These are phyloP conservation scores for Sordariomycetes sp. DNA, from an alignment of 2,329 filamentous ascomycete species.

Conservation along the genomic window DNA sequence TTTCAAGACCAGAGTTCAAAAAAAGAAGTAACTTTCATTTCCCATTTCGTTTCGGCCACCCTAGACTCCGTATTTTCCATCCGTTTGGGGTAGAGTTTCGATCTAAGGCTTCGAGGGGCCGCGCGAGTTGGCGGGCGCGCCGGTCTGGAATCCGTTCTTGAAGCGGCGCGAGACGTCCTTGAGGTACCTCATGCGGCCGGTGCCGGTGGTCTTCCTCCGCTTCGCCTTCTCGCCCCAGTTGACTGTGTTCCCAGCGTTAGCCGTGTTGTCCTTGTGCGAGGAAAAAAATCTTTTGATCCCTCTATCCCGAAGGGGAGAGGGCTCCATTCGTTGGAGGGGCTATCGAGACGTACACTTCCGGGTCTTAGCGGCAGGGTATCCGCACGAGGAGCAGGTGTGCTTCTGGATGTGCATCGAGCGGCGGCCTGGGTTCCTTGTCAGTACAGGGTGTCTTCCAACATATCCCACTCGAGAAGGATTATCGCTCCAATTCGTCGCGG, in stretches of 20 bases:
- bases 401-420: slow-evolving; percentile 99
- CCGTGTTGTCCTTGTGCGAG: background rate
- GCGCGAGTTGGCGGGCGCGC: slow-evolving; percentile 73
- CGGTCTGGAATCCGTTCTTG: slow-evolving; percentile 95
- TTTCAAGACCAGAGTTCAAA: background rate
- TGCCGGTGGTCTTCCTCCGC: slow-evolving; percentile 98
- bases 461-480: background rate
- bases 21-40: background rate
- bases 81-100: background rate
- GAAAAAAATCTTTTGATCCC: background rate
- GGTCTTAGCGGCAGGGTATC: slow-evolving; percentile 94
- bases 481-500: background rate
- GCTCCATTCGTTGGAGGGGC: background rate
- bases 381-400: slow-evolving; percentile 91
- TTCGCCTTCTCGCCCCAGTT: slow-evolving; percentile 99
- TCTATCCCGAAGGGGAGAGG: background rate
- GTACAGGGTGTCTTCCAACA: background rate
- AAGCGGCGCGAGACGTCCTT: slow-evolving; percentile 87
- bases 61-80: background rate
- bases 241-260: slow-evolving; percentile 42
- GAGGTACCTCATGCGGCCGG: slow-evolving; percentile 91
- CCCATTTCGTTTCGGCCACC: background rate
- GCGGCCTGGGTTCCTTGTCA: slow-evolving; percentile 50
- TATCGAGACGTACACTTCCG: slow-evolving; percentile 79
- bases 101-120: slow-evolving; percentile 33